A percentile compares a stretch with the other conserved stretches of the same genome.
Conservation (phyloP, 108 stramenopile species). For the Chaetoceros tenuissimus region DNA sequence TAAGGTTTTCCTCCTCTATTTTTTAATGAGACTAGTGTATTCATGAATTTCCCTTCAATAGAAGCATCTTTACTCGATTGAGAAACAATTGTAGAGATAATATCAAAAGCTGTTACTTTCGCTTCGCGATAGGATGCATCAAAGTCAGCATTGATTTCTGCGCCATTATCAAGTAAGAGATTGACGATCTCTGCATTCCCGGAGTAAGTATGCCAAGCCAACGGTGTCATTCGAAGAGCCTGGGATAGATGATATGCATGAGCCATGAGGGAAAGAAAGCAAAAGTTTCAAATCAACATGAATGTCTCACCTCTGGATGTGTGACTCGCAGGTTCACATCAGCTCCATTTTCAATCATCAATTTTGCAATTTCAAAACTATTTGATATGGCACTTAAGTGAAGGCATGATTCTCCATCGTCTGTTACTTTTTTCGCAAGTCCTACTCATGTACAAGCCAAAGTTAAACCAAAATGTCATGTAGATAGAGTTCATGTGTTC, state of each 20-base stretch:
- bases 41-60: too few species aligned
- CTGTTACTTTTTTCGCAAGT: background rate
- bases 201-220: constrained; percentile 31
- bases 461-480: background rate
- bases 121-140: constrained; percentile 4
- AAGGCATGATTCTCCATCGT: background rate
- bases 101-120: background rate
- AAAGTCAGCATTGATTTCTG: constrained; percentile 43
- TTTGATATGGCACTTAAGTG: background rate
- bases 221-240: constrained; percentile 34
- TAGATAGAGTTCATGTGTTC: background rate
- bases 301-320: background rate
- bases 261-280: background rate
- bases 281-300: too few species aligned
- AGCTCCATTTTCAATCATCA: background rate
- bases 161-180: constrained; percentile 28
- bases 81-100: too few species aligned
- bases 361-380: background rate
- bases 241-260: background rate
- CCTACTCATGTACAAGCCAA: background rate
- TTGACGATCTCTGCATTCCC: constrained; percentile 27
- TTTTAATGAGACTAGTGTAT: too few species aligned
- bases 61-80: too few species aligned
- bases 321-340: background rate
- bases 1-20: too few species aligned